These are phyloP conservation scores for Periconia sp. DNA, from an alignment of 2,329 filamentous ascomycete species.

Conservation along the genomic window DNA sequence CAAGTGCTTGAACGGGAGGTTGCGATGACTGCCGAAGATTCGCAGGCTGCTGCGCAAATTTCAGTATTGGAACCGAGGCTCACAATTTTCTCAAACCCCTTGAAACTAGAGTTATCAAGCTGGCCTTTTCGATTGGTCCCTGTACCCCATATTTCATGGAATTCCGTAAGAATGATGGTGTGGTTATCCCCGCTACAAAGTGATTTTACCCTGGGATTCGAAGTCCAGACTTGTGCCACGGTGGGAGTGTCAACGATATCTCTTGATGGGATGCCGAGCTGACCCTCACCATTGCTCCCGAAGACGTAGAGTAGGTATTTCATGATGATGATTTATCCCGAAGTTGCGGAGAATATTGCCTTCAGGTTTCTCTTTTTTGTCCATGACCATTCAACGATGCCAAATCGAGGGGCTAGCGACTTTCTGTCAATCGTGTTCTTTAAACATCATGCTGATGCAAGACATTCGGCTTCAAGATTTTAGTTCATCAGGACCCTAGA, in stretches of 20 bases:
- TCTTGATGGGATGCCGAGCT: conserved; percentile 58
- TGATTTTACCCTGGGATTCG: conserved; percentile 19
- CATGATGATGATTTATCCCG: conserved; percentile 15
- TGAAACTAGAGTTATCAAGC: conserved; percentile 35
- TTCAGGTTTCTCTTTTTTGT: no score
- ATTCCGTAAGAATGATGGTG: conserved; percentile 71
- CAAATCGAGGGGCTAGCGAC: no score
- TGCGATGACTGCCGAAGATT: conserved; percentile 32
- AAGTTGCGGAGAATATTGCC: no score
- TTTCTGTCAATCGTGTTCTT: no score
- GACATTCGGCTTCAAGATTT: no score
- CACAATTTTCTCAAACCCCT: background rate
- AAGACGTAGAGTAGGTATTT: conserved; percentile 49
- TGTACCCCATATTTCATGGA: conserved; percentile 67
- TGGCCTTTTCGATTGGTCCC: conserved; percentile 64
- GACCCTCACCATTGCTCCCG: conserved; percentile 60
- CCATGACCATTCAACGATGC: background rate
- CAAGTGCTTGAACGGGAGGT: background rate
- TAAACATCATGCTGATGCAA: no score
- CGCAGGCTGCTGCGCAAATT: conserved; percentile 29
- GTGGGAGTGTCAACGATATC: conserved; percentile 36
- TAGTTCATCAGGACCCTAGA: no score
- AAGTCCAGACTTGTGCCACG: conserved; percentile 5
- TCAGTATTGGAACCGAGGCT: no score
- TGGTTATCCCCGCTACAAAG: conserved; percentile 82